Conservation (phyloP, 2,329 filamentous ascomycete genomes). For the Calonectria crousiana region DNA sequence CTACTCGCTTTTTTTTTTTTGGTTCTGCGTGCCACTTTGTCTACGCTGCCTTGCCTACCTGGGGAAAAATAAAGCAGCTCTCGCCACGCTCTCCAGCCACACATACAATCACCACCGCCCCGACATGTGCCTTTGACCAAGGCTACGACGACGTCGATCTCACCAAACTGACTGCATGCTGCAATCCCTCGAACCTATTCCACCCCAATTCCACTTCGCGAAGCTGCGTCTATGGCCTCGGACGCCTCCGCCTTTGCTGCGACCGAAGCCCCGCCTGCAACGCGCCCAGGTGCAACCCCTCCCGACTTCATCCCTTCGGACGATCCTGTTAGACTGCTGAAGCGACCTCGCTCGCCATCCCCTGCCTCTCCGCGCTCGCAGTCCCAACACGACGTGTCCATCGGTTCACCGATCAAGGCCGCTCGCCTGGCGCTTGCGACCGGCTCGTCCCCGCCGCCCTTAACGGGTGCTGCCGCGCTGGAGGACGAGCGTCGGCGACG, state of each 20-base stretch:
- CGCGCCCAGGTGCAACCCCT: slow-evolving; percentile 50
- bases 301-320: slow-evolving; percentile 54
- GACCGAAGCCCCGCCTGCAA: slow-evolving; percentile 61
- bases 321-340: slow-evolving; percentile 55
- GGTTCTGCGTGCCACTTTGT: slow-evolving; percentile 32
- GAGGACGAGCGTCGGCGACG: slow-evolving; percentile 65
- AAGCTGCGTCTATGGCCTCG: slow-evolving; percentile 62
- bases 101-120: slow-evolving; percentile 50
- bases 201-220: slow-evolving; percentile 34
- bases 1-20: slow-evolving; percentile 39
- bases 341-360: slow-evolving; percentile 62
- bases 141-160: slow-evolving; percentile 37
- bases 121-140: slow-evolving; percentile 52
- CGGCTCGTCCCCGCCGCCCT: slow-evolving; percentile 58
- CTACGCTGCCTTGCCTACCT: slow-evolving; percentile 35
- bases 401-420: slow-evolving; percentile 66
- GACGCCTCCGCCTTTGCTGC: slow-evolving; percentile 66
- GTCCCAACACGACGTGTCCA: slow-evolving; percentile 48
- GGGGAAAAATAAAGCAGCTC: slow-evolving; percentile 50
- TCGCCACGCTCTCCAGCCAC: slow-evolving; percentile 60
- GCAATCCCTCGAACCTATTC: slow-evolving; percentile 26
- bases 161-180: slow-evolving; percentile 42
- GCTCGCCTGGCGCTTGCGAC: slow-evolving; percentile 62
- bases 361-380: slow-evolving; percentile 54
- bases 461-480: slow-evolving; percentile 66